Evolutionary conservation across 2,329 filamentous ascomycete species (phyloP), one percentile per base, ranked within the genome.

Genomic region (Alternaria sp.): DNA sequence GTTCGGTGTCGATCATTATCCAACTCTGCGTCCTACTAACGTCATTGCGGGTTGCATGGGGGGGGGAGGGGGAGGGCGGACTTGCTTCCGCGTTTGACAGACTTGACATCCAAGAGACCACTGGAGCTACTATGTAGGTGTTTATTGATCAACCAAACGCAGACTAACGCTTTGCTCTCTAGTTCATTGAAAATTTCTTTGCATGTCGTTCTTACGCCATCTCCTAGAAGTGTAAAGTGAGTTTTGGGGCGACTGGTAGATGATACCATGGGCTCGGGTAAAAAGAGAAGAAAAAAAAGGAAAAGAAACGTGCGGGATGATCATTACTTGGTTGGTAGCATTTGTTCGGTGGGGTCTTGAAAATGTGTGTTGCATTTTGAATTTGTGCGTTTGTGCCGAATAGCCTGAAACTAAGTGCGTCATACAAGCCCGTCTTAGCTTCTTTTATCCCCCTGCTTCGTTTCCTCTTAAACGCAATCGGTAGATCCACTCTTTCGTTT

Each of bases 1-100:
- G 17, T 48, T 48, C 33, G 21, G 29, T 10, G 29, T 28, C 23
- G 44, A 23, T 48, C 29, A 48, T 9, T 24, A 2, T 39, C 17
- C 34, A 23, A 24, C 24, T 48, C 13, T 29, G 44, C 44, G 29
- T 33, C 44, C 23, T 48, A 8, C 31, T 36, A 34, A 23, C 44
- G 44, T 48, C 29, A 48, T 48, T 17, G 44, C 26, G 44, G 29
- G 23, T 33, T 33, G 21, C 11, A 48, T 34, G 29, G 44, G 29
- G n/a, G 36, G 36, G 44, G 44, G 44, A 31, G 17, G 17, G 17
- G 17, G 17, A 17, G 17, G 31, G 29, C 44, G 44, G 44, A 48
- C 21, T 48, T 34, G 29, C 13, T 23, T 48, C 44, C 31, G 29
- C 44, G 29, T 36, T 34, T 34, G 31, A 48, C 44, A 48, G 31